Percentiles rank a stretch among this genome's conserved stretches.
phyloP scores from a whole-genome alignment of 2,329 filamentous ascomycete species.

The Thermoascus crustaceus region DNA sequence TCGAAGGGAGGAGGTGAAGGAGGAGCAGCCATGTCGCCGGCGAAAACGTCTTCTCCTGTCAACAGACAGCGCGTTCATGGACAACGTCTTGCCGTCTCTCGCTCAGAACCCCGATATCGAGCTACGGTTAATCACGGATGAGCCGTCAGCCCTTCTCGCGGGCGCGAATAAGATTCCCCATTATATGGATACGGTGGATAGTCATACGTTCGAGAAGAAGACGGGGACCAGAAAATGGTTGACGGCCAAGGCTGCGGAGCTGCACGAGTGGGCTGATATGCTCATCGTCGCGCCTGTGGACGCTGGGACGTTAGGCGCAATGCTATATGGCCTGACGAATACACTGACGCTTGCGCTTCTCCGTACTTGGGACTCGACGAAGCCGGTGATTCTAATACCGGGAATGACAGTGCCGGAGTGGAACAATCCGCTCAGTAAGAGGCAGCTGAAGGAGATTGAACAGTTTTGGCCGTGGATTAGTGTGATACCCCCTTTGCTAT shows the following conservation, averaged over 20 bases:
- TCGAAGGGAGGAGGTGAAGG: conserved; percentile 3
- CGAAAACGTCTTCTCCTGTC: conserved; percentile 28
- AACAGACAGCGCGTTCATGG: conserved; percentile 33
- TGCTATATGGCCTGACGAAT: conserved; percentile 76
- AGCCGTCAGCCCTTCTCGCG: conserved; percentile 26
- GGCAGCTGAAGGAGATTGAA: conserved; percentile 75
- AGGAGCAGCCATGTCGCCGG: conserved; percentile 9
- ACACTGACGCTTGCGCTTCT: conserved; percentile 73
- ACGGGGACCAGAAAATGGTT: conserved; percentile 32
- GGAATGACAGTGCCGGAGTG: conserved; percentile 86
- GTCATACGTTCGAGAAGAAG: conserved; percentile 31
- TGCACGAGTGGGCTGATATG: conserved; percentile 82
- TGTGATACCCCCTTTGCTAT: conserved; percentile 71
- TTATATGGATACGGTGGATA: conserved; percentile 34
- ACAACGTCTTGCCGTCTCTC: conserved; percentile 30
- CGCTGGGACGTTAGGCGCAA: conserved; percentile 74
- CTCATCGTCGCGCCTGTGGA: conserved; percentile 78
- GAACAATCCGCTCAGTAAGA: conserved; percentile 82
- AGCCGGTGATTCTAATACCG: conserved; percentile 75
- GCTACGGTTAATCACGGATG: conserved; percentile 35
- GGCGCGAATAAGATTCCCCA: conserved; percentile 31
- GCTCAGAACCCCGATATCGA: conserved; percentile 32
- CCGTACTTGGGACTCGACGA: conserved; percentile 77
- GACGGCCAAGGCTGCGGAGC: conserved; percentile 43
- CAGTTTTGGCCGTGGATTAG: conserved; percentile 82